These are phyloP conservation scores for Eucalyptus curtisii DNA, from an alignment of 345 rosid species.

Conservation along the genomic window DNA sequence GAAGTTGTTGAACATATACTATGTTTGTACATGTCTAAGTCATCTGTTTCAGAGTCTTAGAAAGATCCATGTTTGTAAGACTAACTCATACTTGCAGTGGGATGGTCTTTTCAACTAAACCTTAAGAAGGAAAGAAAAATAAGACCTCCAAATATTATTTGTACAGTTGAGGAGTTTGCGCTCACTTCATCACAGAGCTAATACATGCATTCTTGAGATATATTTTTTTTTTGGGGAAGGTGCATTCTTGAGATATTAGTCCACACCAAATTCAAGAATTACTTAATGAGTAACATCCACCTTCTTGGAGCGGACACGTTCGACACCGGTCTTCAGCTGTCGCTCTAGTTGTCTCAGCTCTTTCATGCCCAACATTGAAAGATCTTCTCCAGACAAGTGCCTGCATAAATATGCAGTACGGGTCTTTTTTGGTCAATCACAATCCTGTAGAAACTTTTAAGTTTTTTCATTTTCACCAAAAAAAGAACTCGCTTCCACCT, in stretches of 20 bases:
- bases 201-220: background rate
- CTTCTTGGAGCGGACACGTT: conserved; percentile 41
- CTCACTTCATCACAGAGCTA: background rate
- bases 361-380: conserved; percentile 20
- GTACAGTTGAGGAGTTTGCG: background rate
- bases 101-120: background rate
- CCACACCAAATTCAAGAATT: background rate
- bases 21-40: background rate
- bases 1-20: background rate
- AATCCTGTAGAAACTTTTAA: background rate
- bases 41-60: background rate
- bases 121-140: background rate
- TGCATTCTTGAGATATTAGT: background rate
- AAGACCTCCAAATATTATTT: background rate
- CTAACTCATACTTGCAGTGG: background rate
- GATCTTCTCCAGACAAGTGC: conserved; percentile 40
- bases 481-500: background rate
- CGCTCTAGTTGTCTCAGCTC: conserved; percentile 45
- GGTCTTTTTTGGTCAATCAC: background rate
- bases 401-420: background rate
- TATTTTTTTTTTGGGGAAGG: no score
- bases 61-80: background rate
- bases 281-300: background rate
- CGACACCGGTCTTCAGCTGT: conserved; percentile 28
- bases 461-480: background rate